phyloP scores from a whole-genome alignment of 495 filamentous ascomycete genomes.

The Xylaria cubensis region DNA sequence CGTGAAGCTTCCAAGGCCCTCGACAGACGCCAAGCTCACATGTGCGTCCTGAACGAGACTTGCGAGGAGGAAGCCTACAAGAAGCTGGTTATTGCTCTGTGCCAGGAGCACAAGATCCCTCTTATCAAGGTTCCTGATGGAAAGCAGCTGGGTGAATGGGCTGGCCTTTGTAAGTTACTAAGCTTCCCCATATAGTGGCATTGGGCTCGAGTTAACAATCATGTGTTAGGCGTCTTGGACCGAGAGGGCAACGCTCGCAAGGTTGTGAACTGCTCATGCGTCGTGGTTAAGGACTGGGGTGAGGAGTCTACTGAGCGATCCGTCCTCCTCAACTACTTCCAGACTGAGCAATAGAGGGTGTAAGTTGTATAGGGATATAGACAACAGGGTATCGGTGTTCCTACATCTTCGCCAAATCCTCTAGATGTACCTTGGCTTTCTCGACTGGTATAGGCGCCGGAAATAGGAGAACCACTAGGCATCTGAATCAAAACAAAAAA shows the following conservation, averaged over 20 bases:
- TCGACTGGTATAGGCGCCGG: conserved; percentile 45
- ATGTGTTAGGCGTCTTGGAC: conserved; percentile 83
- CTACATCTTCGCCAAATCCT: conserved; percentile 35
- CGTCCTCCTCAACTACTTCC: conserved; percentile 99
- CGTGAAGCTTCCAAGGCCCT: conserved; percentile 98
- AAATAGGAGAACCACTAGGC: conserved; percentile 43
- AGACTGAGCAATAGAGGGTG: conserved; percentile 70
- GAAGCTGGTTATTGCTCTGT: conserved; percentile 98
- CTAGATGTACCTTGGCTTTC: conserved; percentile 47
- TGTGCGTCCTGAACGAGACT: conserved; percentile 98
- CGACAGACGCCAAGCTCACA: conserved; percentile 96
- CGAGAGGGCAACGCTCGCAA: conserved; percentile 99
- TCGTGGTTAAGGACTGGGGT: conserved; percentile 99
- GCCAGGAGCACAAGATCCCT: conserved; percentile 98
- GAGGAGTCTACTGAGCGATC: conserved; percentile 98
- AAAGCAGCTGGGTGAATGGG: conserved; percentile 99
- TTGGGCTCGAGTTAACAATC: conserved; percentile 29
- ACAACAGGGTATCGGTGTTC: conserved; percentile 44
- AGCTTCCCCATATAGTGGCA: background rate
- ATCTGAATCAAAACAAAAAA: conserved; percentile 46
- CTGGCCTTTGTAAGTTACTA: conserved; percentile 88
- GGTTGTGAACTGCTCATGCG: conserved; percentile 99
- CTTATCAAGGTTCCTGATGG: conserved; percentile 99
- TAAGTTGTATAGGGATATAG: conserved; percentile 40
- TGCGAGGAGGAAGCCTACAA: conserved; percentile 99